Conservation (phyloP, 495 filamentous ascomycete species). For the Beverwykella pulmonaria region DNA sequence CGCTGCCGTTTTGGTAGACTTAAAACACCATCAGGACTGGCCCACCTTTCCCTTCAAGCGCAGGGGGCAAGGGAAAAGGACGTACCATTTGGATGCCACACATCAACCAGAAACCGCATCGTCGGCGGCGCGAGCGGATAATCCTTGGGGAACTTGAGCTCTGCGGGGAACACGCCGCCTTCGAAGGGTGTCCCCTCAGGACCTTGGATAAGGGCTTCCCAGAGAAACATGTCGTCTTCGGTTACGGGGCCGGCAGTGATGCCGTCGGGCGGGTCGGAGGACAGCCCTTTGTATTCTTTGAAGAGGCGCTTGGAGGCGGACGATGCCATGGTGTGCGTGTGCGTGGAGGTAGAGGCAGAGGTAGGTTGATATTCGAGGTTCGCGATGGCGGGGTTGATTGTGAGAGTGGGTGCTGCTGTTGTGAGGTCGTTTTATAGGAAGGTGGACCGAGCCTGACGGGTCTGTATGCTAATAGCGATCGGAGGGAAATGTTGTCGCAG, state of each 20-base stretch:
- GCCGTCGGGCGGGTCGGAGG: slow-evolving; percentile 83
- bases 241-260: slow-evolving; percentile 92
- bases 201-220: slow-evolving; percentile 96
- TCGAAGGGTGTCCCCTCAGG: slow-evolving; percentile 96
- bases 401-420: too few species aligned
- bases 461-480: too few species aligned
- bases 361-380: neutral
- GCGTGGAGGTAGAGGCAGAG: neutral
- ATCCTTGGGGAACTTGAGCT: slow-evolving; percentile 92
- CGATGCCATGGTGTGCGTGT: slow-evolving; percentile 55
- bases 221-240: slow-evolving; percentile 94
- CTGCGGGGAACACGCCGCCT: slow-evolving; percentile 89
- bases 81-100: slow-evolving; percentile 96
- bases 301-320: slow-evolving; percentile 91
- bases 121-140: slow-evolving; percentile 91
- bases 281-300: slow-evolving; percentile 90
- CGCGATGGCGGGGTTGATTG: neutral
- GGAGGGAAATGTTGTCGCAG: neutral
- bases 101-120: slow-evolving; percentile 89
- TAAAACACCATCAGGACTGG: neutral
- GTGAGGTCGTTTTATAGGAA: too few species aligned
- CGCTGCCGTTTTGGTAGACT: slow-evolving; percentile 90
- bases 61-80: too few species aligned
- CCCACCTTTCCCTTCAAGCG: too few species aligned
- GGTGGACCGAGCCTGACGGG: too few species aligned